Base-by-base conservation (phyloP, 129 eudicot species). In the Ambrosia artemisiifolia region DNA sequence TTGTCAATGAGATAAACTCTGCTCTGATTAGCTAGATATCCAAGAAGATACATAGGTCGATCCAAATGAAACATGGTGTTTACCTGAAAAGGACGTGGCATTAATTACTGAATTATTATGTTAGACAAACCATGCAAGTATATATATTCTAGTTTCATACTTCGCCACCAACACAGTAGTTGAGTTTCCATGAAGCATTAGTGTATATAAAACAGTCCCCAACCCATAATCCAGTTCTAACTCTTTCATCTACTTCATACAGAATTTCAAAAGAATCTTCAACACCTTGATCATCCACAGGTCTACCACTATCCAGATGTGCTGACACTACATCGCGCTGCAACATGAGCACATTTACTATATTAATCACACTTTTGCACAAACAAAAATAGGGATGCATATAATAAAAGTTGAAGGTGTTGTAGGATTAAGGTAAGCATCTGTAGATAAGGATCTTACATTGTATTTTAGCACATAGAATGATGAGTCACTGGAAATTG, bases 161-260 rank as follows among this genome's bases (percentile, higher is more conserved):
- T 97, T 94, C 98, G n/a, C 98, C 98, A 71, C 98, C 98, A 30
- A 94, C 98, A 83, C 98, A 94, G 70, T 94, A 94, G 80, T 94
- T 94, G 28, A 94, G 98, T 71, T 93, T 87, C 98, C 98, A 90
- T 60, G 98, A 90, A 68, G 95, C 80, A 78, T 94, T 94, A 54
- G 86, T 94, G 85, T 94, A 94, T 64, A 94, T 90, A 62, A 94
- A 94, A 65, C 98, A 94, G 79, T 94, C 98, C 40, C 98, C 98
- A 28, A 94, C 98, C 98, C 98, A 94, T 62, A 94, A 63, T 67
- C 98, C 98, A 51, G 98, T 94, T 77, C 98, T 85, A 36, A 94
- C 97, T 65, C 97, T 81, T 83, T 94, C 98, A 81, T 78, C 85
- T 77, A 88, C 85, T 77, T 94, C 98, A 75, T 90, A 86, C 16